Evolutionary conservation across 2,329 filamentous ascomycete genomes (phyloP).

Genomic region (Meredithiella fracta): DNA sequence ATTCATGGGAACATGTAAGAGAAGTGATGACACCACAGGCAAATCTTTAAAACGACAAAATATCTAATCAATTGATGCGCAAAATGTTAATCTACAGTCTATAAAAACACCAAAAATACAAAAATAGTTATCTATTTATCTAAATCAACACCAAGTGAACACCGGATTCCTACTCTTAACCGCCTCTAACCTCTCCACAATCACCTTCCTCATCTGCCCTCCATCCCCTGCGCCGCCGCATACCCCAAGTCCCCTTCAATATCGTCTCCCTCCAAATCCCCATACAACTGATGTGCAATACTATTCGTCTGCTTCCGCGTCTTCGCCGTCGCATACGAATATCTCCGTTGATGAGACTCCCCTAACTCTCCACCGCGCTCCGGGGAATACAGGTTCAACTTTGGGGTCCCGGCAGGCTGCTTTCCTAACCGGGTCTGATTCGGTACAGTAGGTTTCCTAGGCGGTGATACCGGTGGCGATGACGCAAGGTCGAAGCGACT

Average conservation of each 20-base stretch:
- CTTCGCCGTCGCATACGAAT: slow-evolving; percentile 35
- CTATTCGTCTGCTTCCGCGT: slow-evolving; percentile 32
- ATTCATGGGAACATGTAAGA: no score
- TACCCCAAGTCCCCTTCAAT: slow-evolving; percentile 88
- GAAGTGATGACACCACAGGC: no score
- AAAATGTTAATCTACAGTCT: neutral
- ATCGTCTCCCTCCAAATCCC: slow-evolving; percentile 50
- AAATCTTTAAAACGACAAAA: no score
- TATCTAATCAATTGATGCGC: neutral
- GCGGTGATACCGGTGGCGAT: slow-evolving; percentile 17
- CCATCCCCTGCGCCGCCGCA: slow-evolving; percentile 83
- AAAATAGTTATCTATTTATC: neutral
- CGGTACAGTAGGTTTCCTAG: slow-evolving; percentile 7
- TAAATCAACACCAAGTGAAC: slow-evolving; percentile 78
- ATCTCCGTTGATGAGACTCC: slow-evolving; percentile 27
- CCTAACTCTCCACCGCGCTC: slow-evolving; percentile 20
- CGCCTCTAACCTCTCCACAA: slow-evolving; percentile 87
- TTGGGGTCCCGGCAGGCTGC: slow-evolving; percentile 17
- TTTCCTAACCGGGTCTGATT: slow-evolving; percentile 18
- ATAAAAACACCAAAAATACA: neutral
- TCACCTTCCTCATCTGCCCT: slow-evolving; percentile 85
- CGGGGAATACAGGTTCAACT: slow-evolving; percentile 29
- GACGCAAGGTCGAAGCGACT: slow-evolving; percentile 55
- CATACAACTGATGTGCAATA: slow-evolving; percentile 37
- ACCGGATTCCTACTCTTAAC: slow-evolving; percentile 92